These are phyloP conservation scores for Pilobolus umbonatus DNA, from an alignment of 192 early-diverging fungal genomes.

Conservation along the genomic window DNA sequence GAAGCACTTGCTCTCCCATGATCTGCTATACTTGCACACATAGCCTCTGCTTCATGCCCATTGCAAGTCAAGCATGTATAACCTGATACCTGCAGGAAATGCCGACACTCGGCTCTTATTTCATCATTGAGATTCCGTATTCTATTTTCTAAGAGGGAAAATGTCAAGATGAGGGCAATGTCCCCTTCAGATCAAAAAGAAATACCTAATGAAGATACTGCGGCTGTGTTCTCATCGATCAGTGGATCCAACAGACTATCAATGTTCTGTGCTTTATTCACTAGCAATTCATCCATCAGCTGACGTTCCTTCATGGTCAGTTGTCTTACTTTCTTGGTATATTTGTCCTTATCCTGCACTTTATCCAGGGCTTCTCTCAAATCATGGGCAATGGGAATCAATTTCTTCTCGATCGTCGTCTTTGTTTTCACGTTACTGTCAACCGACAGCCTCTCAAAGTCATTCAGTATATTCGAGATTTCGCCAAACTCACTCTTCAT, in stretches of 20 bases:
- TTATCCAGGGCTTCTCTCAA: background rate
- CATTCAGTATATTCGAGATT: constrained; percentile 18
- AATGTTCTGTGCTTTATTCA: constrained; percentile 1
- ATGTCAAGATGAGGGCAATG: too few species aligned
- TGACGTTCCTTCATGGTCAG: constrained; percentile 17
- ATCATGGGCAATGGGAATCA: constrained; percentile 12
- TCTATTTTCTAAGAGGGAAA: constrained; percentile 54
- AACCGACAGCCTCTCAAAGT: constrained; percentile 7
- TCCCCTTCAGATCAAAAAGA: too few species aligned
- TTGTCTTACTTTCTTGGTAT: constrained; percentile 23
- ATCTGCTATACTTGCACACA: constrained; percentile 56
- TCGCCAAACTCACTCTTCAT: background rate
- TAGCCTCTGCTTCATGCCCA: constrained; percentile 56
- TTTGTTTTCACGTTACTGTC: constrained; percentile 10
- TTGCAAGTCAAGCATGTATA: constrained; percentile 42
- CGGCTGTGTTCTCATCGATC: constrained; percentile 11
- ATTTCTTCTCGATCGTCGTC: background rate
- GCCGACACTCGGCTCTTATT: constrained; percentile 41
- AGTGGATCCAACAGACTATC: constrained; percentile 7
- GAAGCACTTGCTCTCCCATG: constrained; percentile 48
- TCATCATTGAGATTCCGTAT: constrained; percentile 42
- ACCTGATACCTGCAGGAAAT: constrained; percentile 47
- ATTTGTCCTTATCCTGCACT: constrained; percentile 22
- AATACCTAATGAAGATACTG: constrained; percentile 17
- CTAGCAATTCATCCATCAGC: constrained; percentile 15